Evolutionary conservation across 768 basidiomycete genomes (phyloP).

Genomic region (Suillus sp.): DNA sequence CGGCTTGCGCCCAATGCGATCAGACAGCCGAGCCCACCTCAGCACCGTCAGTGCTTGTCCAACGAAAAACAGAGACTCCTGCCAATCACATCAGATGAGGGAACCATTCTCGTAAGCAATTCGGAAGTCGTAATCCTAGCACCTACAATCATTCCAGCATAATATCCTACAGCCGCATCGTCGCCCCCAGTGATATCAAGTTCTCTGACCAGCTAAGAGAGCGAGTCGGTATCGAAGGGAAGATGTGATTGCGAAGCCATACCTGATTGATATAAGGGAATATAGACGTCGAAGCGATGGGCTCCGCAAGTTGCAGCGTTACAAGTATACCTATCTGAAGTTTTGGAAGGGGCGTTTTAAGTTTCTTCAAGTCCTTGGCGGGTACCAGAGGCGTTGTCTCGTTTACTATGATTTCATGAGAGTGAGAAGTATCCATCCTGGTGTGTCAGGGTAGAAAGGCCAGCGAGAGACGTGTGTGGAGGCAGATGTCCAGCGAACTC

Average conservation of each 20-base stretch:
- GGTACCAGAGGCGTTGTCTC: slow-evolving; percentile 2
- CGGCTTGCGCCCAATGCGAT: slow-evolving; percentile 63
- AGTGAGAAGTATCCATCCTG: neutral
- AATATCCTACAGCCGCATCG: slow-evolving; percentile 65
- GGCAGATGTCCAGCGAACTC: neutral
- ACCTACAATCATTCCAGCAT: slow-evolving; percentile 64
- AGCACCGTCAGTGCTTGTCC: slow-evolving; percentile 59
- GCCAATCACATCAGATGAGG: neutral
- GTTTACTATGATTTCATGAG: neutral
- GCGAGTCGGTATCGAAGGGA: neutral
- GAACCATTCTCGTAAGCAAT: neutral
- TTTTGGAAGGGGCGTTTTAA: slow-evolving; percentile 44
- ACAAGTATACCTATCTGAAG: slow-evolving; percentile 48
- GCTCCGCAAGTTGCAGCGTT: slow-evolving; percentile 47
- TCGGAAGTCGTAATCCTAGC: slow-evolving; percentile 1
- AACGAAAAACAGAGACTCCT: slow-evolving; percentile 67
- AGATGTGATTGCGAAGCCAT: neutral
- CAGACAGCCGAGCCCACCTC: slow-evolving; percentile 66
- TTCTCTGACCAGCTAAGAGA: slow-evolving; percentile 57
- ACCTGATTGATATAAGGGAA: slow-evolving; percentile 55
- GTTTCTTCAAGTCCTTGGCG: slow-evolving; percentile 18
- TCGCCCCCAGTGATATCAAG: slow-evolving; percentile 65
- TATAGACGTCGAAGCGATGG: slow-evolving; percentile 48
- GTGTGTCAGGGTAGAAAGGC: neutral
- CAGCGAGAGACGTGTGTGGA: neutral